Conservation (phyloP, 257 asterid genomes). For the Solanum gracilifrons region DNA sequence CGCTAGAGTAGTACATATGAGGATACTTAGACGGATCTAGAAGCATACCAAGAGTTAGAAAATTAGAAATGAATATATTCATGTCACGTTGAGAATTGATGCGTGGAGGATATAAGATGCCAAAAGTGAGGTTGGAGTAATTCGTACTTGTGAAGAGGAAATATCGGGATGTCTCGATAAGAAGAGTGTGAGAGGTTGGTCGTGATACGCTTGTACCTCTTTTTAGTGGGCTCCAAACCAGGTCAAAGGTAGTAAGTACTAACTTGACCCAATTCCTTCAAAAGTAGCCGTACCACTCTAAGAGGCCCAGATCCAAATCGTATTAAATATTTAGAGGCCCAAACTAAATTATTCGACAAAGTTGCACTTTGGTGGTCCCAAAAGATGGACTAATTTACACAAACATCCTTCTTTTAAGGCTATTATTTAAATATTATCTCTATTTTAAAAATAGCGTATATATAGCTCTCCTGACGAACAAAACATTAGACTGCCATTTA, state of each 20-base stretch:
- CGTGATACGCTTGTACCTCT: background rate
- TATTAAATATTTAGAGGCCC: background rate
- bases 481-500: background rate
- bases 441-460: background rate
- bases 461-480: too few species aligned
- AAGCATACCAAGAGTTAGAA: background rate
- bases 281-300: background rate
- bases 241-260: background rate
- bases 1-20: background rate
- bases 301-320: constrained; percentile 6
- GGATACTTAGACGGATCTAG: background rate
- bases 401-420: background rate
- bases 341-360: background rate
- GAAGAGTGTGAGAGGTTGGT: background rate
- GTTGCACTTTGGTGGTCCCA: constrained; percentile 15
- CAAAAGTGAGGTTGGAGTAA: background rate
- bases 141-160: background rate
- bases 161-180: background rate
- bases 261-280: background rate
- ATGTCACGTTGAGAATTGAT: background rate
- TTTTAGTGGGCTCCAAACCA: background rate
- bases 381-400: background rate
- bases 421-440: background rate
- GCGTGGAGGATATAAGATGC: background rate
- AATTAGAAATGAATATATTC: background rate